Conservation (phyloP, 805 yeast genomes). For the Teunomyces atbi region DNA sequence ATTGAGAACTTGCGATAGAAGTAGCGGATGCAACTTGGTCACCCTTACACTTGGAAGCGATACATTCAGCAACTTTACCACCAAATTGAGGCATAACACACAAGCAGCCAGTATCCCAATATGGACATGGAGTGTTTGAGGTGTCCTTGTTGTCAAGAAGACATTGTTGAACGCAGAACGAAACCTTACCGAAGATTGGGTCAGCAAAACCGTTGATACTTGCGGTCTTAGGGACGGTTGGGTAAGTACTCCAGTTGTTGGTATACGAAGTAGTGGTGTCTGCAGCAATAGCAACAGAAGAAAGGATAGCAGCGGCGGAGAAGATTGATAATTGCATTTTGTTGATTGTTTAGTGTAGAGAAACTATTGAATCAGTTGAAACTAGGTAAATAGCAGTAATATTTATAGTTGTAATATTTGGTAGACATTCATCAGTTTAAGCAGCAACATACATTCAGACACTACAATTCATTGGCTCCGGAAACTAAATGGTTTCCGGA, state of each 20-base stretch:
- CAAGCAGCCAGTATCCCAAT: slow-evolving; percentile 47
- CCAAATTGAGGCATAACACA: slow-evolving; percentile 41
- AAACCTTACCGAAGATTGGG: slow-evolving; percentile 35
- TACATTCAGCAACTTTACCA: slow-evolving; percentile 34
- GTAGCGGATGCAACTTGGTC: slow-evolving; percentile 28
- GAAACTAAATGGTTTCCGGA: background rate
- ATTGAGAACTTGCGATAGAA: slow-evolving; percentile 29
- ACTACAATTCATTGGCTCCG: background rate
- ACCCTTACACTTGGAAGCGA: slow-evolving; percentile 25
- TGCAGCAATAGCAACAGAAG: slow-evolving; percentile 18
- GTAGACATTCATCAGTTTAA: background rate
- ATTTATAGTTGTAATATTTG: background rate
- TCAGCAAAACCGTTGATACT: slow-evolving; percentile 50
- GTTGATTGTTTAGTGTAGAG: background rate
- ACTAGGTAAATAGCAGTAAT: background rate
- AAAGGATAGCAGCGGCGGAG: slow-evolving; percentile 9
- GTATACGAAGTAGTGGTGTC: slow-evolving; percentile 27
- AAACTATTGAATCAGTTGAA: background rate
- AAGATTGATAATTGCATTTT: slow-evolving; percentile 2
- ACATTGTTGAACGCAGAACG: slow-evolving; percentile 41
- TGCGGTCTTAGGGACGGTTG: slow-evolving; percentile 46
- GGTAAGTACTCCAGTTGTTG: slow-evolving; percentile 34
- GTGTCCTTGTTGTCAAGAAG: slow-evolving; percentile 28
- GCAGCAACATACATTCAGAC: background rate
- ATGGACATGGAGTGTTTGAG: slow-evolving; percentile 41